A percentile compares a stretch with the other conserved stretches of the same genome.
phyloP scores from a whole-genome alignment of 2,329 filamentous ascomycete genomes.

The Cordyceps pruinosa region DNA sequence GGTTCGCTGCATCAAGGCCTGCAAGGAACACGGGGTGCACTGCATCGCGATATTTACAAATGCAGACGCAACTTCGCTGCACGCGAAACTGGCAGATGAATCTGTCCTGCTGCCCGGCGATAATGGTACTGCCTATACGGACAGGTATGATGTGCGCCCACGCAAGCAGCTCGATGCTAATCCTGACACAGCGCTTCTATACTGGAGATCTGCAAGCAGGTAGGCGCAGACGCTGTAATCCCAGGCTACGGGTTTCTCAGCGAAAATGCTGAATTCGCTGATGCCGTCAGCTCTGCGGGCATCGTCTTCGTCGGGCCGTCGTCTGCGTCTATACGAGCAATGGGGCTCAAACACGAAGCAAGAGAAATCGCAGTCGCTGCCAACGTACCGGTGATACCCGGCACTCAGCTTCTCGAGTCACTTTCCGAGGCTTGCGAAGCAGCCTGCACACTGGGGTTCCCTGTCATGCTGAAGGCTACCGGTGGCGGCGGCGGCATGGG shows the following conservation, averaged over 20 bases:
- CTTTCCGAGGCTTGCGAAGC: neutral
- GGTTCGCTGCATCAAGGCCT: constrained; percentile 38
- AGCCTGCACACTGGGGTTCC: neutral
- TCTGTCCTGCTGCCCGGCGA: constrained; percentile 31
- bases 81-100: constrained; percentile 47
- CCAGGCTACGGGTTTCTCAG: constrained; percentile 60
- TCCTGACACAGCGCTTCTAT: constrained; percentile 10
- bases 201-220: constrained; percentile 30
- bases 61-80: constrained; percentile 46
- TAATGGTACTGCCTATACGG: constrained; percentile 15
- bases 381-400: constrained; percentile 33
- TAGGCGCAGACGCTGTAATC: constrained; percentile 48
- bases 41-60: constrained; percentile 50
- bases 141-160: neutral
- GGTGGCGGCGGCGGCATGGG: constrained; percentile 36
- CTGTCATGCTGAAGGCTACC: constrained; percentile 33
- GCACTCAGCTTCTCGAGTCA: constrained; percentile 13
- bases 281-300: constrained; percentile 42
- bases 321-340: constrained; percentile 43
- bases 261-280: constrained; percentile 55
- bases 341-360: constrained; percentile 54
- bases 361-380: constrained; percentile 45
- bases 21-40: constrained; percentile 40
- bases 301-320: constrained; percentile 53
- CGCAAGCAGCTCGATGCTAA: neutral